phyloP scores from a whole-genome alignment of 371 early-diverging fungal species.

The Mucor saturninus region DNA sequence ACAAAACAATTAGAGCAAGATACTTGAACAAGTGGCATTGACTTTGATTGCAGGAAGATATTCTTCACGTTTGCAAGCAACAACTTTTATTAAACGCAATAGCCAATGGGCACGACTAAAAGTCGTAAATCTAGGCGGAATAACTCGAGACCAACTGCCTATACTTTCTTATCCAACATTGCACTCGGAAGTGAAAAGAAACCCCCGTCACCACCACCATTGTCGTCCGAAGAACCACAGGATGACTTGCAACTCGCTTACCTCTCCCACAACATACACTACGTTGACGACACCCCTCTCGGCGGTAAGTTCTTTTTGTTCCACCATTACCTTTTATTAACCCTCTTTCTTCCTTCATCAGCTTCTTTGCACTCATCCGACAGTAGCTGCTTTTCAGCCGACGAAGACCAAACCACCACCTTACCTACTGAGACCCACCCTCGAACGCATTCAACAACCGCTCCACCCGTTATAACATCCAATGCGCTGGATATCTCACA shows the following conservation, averaged over 20 bases:
- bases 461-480: constrained; percentile 49
- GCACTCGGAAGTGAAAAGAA: constrained; percentile 45
- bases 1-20: not conserved
- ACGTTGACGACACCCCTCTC: constrained; percentile 9
- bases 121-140: constrained; percentile 63
- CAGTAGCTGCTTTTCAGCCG: constrained; percentile 43
- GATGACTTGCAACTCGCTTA: constrained; percentile 25
- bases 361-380: constrained; percentile 37
- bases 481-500: constrained; percentile 2
- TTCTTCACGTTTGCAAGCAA: constrained; percentile 34
- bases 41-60: constrained; percentile 36
- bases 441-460: constrained; percentile 33
- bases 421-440: constrained; percentile 28
- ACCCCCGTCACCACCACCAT: too few species aligned
- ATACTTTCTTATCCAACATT: constrained; percentile 53
- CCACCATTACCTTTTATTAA: constrained; percentile 33
- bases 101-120: constrained; percentile 63
- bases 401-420: constrained; percentile 33
- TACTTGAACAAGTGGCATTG: constrained; percentile 13
- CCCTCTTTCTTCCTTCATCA: constrained; percentile 28
- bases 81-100: constrained; percentile 19
- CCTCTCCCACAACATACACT: not conserved
- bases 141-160: constrained; percentile 57
- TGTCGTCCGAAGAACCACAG: constrained; percentile 23
- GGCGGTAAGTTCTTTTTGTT: constrained; percentile 20